phyloP scores from a whole-genome alignment of 345 rosid genomes.

The Citrus hindsii region DNA sequence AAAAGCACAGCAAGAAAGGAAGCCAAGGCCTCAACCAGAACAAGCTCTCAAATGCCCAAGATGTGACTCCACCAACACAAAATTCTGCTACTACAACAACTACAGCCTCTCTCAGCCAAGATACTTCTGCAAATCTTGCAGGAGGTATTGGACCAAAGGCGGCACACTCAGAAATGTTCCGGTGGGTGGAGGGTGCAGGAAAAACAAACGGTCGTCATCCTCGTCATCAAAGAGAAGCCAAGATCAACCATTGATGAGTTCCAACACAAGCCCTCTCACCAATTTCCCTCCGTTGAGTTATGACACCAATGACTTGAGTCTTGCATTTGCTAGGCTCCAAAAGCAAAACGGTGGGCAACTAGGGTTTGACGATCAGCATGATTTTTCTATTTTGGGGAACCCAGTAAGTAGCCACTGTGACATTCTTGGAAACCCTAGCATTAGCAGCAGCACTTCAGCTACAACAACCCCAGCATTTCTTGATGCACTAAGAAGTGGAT shows the following conservation, averaged over 20 bases:
- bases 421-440: slow-evolving; percentile 34
- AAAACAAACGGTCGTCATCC: slow-evolving; percentile 61
- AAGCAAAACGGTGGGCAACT: slow-evolving; percentile 45
- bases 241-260: slow-evolving; percentile 34
- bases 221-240: slow-evolving; percentile 46
- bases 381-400: slow-evolving; percentile 41
- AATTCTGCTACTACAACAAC: slow-evolving; percentile 91
- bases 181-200: slow-evolving; percentile 84
- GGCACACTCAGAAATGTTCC: slow-evolving; percentile 80
- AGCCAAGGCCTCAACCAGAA: slow-evolving; percentile 58
- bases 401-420: slow-evolving; percentile 22
- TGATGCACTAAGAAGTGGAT: slow-evolving; percentile 32
- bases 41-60: slow-evolving; percentile 70
- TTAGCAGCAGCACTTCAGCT: slow-evolving; percentile 2
- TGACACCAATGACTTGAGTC: slow-evolving; percentile 63
- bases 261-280: slow-evolving; percentile 33
- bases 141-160: slow-evolving; percentile 89
- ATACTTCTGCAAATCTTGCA: slow-evolving; percentile 82
- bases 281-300: slow-evolving; percentile 41
- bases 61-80: slow-evolving; percentile 80
- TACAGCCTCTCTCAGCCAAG: slow-evolving; percentile 83
- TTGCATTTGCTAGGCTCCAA: slow-evolving; percentile 77
- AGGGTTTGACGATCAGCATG: slow-evolving; percentile 46
- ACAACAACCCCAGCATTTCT: slow-evolving; percentile 19
- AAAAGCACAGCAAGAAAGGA: slow-evolving; percentile 52